A percentile compares a stretch with the other conserved stretches of the same genome.
Evolutionary conservation across 2,329 filamentous ascomycete genomes (phyloP).

Genomic region (Sphaerulina musiva): DNA sequence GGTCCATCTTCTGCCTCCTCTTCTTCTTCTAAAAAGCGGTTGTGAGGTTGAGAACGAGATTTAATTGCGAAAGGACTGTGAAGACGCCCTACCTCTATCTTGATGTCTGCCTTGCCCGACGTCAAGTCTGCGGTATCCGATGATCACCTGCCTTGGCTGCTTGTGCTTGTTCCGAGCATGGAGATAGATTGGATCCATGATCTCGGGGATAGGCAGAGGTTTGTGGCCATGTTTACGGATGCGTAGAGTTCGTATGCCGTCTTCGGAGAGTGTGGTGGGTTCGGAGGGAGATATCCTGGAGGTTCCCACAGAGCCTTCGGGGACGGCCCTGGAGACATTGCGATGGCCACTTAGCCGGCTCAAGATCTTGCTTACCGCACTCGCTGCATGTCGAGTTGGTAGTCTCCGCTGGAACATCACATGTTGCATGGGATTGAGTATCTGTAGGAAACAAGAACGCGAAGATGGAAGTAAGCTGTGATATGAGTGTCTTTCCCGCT

Average conservation of each 20-base stretch:
- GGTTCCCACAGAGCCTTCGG: not conserved
- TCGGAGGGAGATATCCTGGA: not conserved
- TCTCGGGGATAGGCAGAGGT: conserved; percentile 43
- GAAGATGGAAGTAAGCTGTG: not conserved
- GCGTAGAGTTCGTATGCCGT: conserved; percentile 30
- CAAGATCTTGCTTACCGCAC: not conserved
- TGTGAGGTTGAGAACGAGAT: conserved; percentile 23
- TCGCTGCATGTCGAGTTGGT: not conserved
- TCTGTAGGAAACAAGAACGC: not conserved
- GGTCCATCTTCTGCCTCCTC: conserved; percentile 27
- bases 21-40: conserved; percentile 5
- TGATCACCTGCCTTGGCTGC: conserved; percentile 37
- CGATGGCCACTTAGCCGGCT: not conserved
- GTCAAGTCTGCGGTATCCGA: too few relatives aligned
- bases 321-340: not conserved
- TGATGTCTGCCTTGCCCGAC: too few relatives aligned
- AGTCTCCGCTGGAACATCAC: conserved; percentile 8
- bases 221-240: conserved; percentile 32
- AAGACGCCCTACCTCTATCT: too few relatives aligned
- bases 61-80: too few relatives aligned
- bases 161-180: conserved; percentile 34
- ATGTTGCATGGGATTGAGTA: conserved; percentile 12
- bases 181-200: conserved; percentile 42
- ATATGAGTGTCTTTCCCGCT: not conserved
- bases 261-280: not conserved